These are phyloP conservation scores for Coix lacrymajobi DNA, from an alignment of 176 grass and related monocot species.

Conservation along the genomic window DNA sequence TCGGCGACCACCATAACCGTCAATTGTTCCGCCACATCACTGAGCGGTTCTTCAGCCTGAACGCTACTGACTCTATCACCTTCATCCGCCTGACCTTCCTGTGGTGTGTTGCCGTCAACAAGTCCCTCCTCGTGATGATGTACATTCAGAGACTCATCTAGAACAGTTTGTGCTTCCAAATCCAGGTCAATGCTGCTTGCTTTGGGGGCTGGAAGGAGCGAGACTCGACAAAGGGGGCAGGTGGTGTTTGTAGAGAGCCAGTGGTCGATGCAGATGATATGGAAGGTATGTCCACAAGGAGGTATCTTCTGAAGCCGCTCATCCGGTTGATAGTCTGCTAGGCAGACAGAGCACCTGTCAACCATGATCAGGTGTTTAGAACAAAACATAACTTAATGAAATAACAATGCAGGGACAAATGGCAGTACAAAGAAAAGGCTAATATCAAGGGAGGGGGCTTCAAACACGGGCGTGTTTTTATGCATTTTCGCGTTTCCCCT, in stretches of 20 bases:
- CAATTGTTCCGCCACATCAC: neutral
- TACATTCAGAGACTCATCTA: slow-evolving; percentile 2
- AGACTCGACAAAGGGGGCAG: slow-evolving; percentile 85
- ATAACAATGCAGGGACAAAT: neutral
- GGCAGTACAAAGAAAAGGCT: neutral
- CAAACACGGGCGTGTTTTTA: neutral
- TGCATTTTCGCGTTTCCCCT: no score
- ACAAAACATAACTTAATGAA: neutral
- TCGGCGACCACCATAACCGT: neutral
- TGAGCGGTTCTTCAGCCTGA: neutral
- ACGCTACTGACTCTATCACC: neutral
- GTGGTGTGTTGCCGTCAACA: neutral
- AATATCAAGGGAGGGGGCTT: neutral
- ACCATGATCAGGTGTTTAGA: slow-evolving; percentile 18
- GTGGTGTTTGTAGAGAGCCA: slow-evolving; percentile 90
- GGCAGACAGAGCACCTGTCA: slow-evolving; percentile 85
- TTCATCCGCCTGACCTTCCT: neutral
- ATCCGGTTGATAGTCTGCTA: slow-evolving; percentile 85
- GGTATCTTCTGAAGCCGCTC: slow-evolving; percentile 91
- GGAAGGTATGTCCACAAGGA: slow-evolving; percentile 89
- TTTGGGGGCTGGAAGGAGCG: slow-evolving; percentile 58
- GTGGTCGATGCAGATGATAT: slow-evolving; percentile 84
- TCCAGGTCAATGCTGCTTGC: neutral
- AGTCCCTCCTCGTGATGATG: slow-evolving; percentile 19
- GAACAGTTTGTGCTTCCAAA: slow-evolving; percentile 36